A percentile compares a stretch with the other conserved stretches of the same genome.
These are phyloP conservation scores for Suillus fuscotomentosus DNA, from an alignment of 768 basidiomycete species.

Conservation along the genomic window DNA sequence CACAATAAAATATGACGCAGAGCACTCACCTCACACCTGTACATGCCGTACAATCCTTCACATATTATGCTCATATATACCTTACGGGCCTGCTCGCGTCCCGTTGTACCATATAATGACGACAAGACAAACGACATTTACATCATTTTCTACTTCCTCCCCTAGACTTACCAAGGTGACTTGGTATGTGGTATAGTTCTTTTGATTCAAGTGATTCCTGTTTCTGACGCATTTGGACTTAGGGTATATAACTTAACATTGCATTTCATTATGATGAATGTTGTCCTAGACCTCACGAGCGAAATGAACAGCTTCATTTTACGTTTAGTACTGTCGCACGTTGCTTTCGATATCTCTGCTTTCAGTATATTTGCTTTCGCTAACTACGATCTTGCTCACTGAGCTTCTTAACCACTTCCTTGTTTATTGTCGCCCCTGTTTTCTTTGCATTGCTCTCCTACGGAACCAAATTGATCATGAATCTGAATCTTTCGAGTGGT, in stretches of 20 bases:
- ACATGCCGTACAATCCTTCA: constrained; percentile 3
- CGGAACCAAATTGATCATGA: neutral
- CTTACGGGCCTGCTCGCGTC: constrained; percentile 13
- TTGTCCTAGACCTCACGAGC: neutral
- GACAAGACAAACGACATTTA: neutral
- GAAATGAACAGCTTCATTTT: neutral
- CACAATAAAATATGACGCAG: neutral
- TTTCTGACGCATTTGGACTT: neutral
- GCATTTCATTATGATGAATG: neutral
- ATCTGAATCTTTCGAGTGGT: neutral
- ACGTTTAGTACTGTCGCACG: neutral
- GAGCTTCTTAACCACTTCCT: neutral
- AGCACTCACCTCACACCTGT: neutral
- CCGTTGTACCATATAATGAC: constrained; percentile 23
- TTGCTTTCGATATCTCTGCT: neutral
- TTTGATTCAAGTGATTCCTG: neutral
- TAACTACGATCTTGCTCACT: neutral
- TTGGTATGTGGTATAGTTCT: neutral
- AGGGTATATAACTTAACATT: neutral
- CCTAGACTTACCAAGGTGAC: neutral
- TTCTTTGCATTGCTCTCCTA: neutral
- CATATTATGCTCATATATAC: constrained; percentile 2
- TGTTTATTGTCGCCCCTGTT: neutral
- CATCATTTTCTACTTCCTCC: neutral
- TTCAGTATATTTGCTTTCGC: neutral